These are phyloP conservation scores for Parathielavia hyrcaniae DNA, from an alignment of 495 filamentous ascomycete genomes.

Conservation along the genomic window DNA sequence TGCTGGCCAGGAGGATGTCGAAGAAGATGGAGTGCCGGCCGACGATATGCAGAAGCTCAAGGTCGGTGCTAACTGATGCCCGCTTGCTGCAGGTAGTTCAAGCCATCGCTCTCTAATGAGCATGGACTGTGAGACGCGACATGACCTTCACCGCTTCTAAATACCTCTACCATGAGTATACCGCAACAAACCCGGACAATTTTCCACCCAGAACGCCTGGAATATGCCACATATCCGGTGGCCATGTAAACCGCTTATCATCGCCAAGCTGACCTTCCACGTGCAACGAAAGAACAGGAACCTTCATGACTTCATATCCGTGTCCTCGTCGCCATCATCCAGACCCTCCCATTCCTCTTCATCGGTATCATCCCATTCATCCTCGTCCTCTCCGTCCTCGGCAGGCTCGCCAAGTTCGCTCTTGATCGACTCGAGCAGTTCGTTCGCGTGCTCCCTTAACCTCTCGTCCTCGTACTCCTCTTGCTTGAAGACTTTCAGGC, in stretches of 20 bases:
- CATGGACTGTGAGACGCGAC: neutral
- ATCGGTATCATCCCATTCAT: slow-evolving; percentile 39
- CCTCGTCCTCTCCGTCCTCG: slow-evolving; percentile 47
- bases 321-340: slow-evolving; percentile 26
- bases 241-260: slow-evolving; percentile 12
- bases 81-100: neutral
- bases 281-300: neutral
- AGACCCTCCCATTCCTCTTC: slow-evolving; percentile 26
- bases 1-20: slow-evolving; percentile 63
- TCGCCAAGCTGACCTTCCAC: neutral
- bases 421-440: slow-evolving; percentile 52
- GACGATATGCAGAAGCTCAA: slow-evolving; percentile 63
- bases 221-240: slow-evolving; percentile 16
- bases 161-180: neutral
- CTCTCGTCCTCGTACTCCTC: slow-evolving; percentile 69
- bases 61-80: slow-evolving; percentile 37
- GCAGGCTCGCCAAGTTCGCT: slow-evolving; percentile 49
- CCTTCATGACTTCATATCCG: slow-evolving; percentile 25
- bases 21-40: slow-evolving; percentile 42
- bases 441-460: slow-evolving; percentile 58
- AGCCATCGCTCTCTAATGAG: too few species aligned
- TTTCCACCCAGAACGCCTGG: slow-evolving; percentile 24
- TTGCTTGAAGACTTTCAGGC: slow-evolving; percentile 52
- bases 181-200: slow-evolving; percentile 4
- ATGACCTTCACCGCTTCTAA: neutral